Base-by-base conservation (phyloP, 371 early-diverging fungal genomes). In the Rhizopus sp. region DNA sequence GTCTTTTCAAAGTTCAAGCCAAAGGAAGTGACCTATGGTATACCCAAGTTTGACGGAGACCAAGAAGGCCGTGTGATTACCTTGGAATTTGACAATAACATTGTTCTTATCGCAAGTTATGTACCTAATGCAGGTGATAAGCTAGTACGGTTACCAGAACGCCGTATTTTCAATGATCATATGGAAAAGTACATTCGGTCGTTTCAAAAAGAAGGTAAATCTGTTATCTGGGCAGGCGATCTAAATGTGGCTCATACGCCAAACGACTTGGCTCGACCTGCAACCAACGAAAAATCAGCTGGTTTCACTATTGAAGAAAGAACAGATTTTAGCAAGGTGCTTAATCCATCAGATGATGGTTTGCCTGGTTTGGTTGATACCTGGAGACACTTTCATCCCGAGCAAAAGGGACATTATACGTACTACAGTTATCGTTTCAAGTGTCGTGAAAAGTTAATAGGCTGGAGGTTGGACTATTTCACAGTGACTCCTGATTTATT, bases 401-500 rank as follows among this genome's bases (percentile, higher is more conserved):
- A 83, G 3, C 82, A 78, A 16, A 68, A 65, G 13, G 85, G 86
- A 1, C 81, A 82, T 49, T 95, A 93, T 70, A 87, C 93, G 12
- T 95, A 90, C 67, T 95, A 81, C 63, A 85, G 88, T 3, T 95
- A 88, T 60, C 82, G 95, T 31, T 88, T 87, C 60, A 77, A 84
- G 39, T 81, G 86, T 51, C 80, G 94, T 10, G 69, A 69, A 29
- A 95, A 94, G 60, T 65, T 77, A 10, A 69, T 92, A 51, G 96
- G 96, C 5, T 96, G 96, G 96, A 75, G 95, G 30, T 64, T 94
- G 64, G 94, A 94, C 70, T 95, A 95, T 68, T 93, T 93, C 81
- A 82, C 90, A 7, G 83, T 87, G 7, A 86, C 88, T 13, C 77
- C 82, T 54, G 72, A 80, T 37, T 62, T 90, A 17, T 57, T 88